Evolutionary conservation across 306 rosid species (phyloP), one percentile per base, ranked within the genome.

Genomic region (Sindora glabra): DNA sequence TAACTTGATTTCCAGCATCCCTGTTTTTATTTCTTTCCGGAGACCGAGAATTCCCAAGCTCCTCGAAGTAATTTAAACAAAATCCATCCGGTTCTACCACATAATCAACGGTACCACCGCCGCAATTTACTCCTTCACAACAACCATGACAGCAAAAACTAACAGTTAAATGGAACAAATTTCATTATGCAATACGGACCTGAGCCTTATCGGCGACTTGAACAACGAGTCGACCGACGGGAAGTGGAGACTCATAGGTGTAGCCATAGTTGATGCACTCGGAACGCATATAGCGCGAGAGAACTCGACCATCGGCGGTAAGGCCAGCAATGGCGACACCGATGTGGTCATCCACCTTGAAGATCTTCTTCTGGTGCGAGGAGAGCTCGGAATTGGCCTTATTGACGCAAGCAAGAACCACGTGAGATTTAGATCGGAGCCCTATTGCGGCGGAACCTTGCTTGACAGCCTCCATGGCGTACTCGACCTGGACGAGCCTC

Each of bases 371-470:
- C 95, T 92, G 95, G 69, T 92, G 94, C 7, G 96, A 89, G 1
- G 99, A 89, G 3, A 92, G 90, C 72, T 92, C 95, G 9, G 96
- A 86, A 53, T 92, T 89, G 4, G 95, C 70, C 79, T 92, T 92
- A 84, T 92, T 92, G 5, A 92, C 95, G 34, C 96, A 86, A 0
- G 99, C 96, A 27, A 92, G 58, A 8, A 92, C 96, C 22, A 89
- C 96, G 57, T 92, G 99, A 14, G 87, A 74, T 59, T 86, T 89
- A 16, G 99, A 92, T 89, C 96, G 90, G 81, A 92, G 90, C 0
- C 96, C 99, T 3, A 92, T 92, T 18, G 99, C 99, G 17, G 96
- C 96, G 16, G 99, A 92, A 14, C 96, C 96, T 39, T 92, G 99
- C 60, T 92, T 92, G 61, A 92, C 96, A 0, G 96, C 96, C 79